phyloP scores from a whole-genome alignment of 1,284 basidiomycete species.

The Trametes polyzona region DNA sequence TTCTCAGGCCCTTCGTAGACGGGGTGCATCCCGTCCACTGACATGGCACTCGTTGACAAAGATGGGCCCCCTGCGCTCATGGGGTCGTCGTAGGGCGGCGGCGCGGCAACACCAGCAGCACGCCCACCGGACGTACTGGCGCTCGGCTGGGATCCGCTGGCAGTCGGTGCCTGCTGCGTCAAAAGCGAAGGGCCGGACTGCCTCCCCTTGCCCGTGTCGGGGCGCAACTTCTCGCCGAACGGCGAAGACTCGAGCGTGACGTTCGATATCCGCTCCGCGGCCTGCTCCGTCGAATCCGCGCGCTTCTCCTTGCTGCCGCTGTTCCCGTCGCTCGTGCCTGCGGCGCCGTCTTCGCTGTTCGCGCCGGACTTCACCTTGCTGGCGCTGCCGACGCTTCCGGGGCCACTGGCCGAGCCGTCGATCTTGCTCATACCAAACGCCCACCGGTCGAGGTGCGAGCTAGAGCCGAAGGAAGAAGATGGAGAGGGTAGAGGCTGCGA shows the following conservation, averaged over 20 bases:
- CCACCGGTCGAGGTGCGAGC: slow-evolving; percentile 88
- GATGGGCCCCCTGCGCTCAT: slow-evolving; percentile 26
- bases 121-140: slow-evolving; percentile 4
- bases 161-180: slow-evolving; percentile 70
- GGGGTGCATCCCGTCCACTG: slow-evolving; percentile 38
- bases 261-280: slow-evolving; percentile 64
- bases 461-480: slow-evolving; percentile 71
- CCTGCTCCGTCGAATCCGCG: slow-evolving; percentile 47
- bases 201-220: slow-evolving; percentile 35
- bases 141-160: slow-evolving; percentile 11
- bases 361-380: slow-evolving; percentile 21
- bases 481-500: slow-evolving; percentile 91
- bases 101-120: background rate
- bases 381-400: slow-evolving; percentile 29
- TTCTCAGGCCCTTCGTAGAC: slow-evolving; percentile 56
- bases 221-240: slow-evolving; percentile 59
- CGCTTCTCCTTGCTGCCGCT: slow-evolving; percentile 32
- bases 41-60: slow-evolving; percentile 45
- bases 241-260: slow-evolving; percentile 62
- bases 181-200: slow-evolving; percentile 77
- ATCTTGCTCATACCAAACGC: slow-evolving; percentile 92
- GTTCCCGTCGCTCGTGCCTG: background rate
- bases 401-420: slow-evolving; percentile 42
- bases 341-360: slow-evolving; percentile 18
- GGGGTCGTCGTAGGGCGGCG: slow-evolving; percentile 28